Evolutionary conservation across 306 rosid species (phyloP), one percentile per base, ranked within the genome.

Genomic region (Quercus parvula): DNA sequence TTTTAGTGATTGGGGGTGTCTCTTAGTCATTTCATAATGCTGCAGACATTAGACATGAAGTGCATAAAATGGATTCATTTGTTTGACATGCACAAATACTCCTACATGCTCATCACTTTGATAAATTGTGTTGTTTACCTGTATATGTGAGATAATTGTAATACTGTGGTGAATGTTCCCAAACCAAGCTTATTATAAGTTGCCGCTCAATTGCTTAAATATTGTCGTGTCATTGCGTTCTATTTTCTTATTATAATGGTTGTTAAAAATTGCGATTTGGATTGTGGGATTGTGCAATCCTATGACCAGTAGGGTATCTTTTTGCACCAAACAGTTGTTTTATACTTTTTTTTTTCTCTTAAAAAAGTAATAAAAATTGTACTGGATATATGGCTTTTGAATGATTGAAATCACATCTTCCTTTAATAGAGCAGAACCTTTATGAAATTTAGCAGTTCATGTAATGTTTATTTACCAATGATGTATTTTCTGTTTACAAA

Each of bases 401-500:
- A 24, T 59, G 20, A 5, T 70, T 52, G 69, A 19, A 56, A 27
- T 56, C 27, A 7, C 56, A 6, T 35, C 15, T 51, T 19, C 11
- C 64, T 11, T 63, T 25, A 70, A 1, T 3, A 4, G 49, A 49
- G 28, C 6, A 18, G 24, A 18, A 27, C 25, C 19, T 30, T 10
- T 57, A 49, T 51, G 70, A 19, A 18, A 3, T 6, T 44, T 30
- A 56, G 18, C 62, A 68, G 55, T 59, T 49, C 71, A 19, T 41
- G 56, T 69, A 33, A 51, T 19, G 19, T 49, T n/a, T 28, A 41
- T 27, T 59, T 13, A 30, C 27, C 77, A 22, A 25, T 20, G 24
- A 71, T 25, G 25, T 78, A 2, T 54, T 75, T 11, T 18, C 17
- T 31, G 20, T 81, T 58, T 78, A 22, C 82, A 17, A 77, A 81